Evolutionary conservation across 2,329 filamentous ascomycete genomes (phyloP).

Genomic region (Elsinoe fawcettii): DNA sequence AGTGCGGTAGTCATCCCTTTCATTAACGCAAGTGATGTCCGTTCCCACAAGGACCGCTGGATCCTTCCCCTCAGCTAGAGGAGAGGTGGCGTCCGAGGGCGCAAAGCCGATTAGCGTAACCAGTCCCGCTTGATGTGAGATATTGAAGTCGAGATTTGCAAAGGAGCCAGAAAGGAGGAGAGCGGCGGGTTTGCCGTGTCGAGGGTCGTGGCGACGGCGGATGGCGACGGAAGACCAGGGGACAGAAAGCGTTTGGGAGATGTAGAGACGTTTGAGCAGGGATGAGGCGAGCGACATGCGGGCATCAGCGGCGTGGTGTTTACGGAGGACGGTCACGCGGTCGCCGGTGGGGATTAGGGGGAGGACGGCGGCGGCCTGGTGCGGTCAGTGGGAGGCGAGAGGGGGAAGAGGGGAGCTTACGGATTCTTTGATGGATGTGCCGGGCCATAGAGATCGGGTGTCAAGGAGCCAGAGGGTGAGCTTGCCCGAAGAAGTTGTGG

Average conservation of each 20-base stretch:
- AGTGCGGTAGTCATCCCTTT: conserved; percentile 56
- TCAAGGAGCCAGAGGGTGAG: conserved; percentile 45
- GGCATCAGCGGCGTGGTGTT: conserved; percentile 49
- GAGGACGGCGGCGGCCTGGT: conserved; percentile 37
- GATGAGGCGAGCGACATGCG: conserved; percentile 66
- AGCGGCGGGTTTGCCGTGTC: conserved; percentile 46
- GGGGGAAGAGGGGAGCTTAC: conserved; percentile 21
- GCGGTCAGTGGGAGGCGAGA: not conserved
- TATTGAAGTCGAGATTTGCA: conserved; percentile 58
- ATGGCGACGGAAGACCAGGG: conserved; percentile 55
- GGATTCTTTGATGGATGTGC: conserved; percentile 36
- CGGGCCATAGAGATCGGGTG: conserved; percentile 41
- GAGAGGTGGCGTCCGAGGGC: conserved; percentile 19
- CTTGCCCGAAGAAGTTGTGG: not conserved
- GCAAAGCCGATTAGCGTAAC: conserved; percentile 56
- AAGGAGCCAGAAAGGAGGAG: conserved; percentile 35
- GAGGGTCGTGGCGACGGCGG: conserved; percentile 45
- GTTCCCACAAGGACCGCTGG: conserved; percentile 52
- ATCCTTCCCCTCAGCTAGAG: conserved; percentile 9
- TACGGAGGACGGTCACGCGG: conserved; percentile 48
- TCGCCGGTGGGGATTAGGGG: conserved; percentile 44
- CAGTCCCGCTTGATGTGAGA: conserved; percentile 69
- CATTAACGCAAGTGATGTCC: conserved; percentile 67
- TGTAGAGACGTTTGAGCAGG: conserved; percentile 64
- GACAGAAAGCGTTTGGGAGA: conserved; percentile 51